Percentiles rank a stretch among this genome's conserved stretches.
Evolutionary conservation across 2,329 filamentous ascomycete species (phyloP).

Genomic region (Gaeumannomyces sp.): DNA sequence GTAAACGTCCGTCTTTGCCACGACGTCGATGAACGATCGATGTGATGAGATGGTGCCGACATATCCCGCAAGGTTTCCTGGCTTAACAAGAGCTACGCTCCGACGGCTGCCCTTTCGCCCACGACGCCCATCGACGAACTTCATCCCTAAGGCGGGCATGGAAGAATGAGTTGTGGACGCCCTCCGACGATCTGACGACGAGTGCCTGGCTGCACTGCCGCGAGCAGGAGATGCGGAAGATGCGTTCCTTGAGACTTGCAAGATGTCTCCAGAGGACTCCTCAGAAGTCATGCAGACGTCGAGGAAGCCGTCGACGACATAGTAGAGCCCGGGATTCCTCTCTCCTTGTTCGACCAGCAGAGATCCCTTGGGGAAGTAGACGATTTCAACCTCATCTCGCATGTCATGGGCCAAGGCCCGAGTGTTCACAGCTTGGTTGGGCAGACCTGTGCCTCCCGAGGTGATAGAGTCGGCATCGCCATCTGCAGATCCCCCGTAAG

Average conservation of each 20-base stretch:
- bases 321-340: constrained; percentile 92
- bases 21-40: constrained; percentile 91
- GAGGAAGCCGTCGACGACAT: constrained; percentile 93
- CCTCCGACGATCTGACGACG: neutral
- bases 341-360: constrained; percentile 95
- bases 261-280: constrained; percentile 40
- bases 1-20: constrained; percentile 96
- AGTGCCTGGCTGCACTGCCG: neutral
- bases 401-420: constrained; percentile 67
- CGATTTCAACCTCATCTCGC: constrained; percentile 89
- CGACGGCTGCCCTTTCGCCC: constrained; percentile 45
- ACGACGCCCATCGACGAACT: constrained; percentile 33
- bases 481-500: constrained; percentile 70
- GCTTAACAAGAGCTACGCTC: constrained; percentile 86
- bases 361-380: constrained; percentile 92
- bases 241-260: constrained; percentile 23
- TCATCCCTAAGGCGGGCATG: neutral
- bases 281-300: constrained; percentile 82
- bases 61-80: constrained; percentile 89
- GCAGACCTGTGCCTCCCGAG: constrained; percentile 45
- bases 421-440: constrained; percentile 39
- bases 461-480: constrained; percentile 83
- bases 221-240: constrained; percentile 2
- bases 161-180: neutral
- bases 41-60: constrained; percentile 92